Base-by-base conservation (phyloP, 768 basidiomycete genomes). In the Kwoniella dendrophila region DNA sequence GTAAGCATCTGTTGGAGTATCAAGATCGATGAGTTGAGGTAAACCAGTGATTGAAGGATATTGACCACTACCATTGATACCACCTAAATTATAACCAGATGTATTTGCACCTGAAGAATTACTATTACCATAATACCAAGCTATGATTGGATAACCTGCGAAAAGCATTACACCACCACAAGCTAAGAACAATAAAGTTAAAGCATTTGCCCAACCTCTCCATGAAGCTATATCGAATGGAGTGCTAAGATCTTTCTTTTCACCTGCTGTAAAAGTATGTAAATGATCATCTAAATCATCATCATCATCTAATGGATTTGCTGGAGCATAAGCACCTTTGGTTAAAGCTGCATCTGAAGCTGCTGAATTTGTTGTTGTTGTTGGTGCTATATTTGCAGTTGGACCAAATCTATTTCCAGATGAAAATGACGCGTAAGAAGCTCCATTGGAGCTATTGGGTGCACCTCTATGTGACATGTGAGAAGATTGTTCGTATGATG, bases 51-150 rank as follows among this genome's bases (percentile, higher is more conserved):
- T 75, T 11, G 68, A 78, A 61, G 58, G 81, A 12, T 81, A 87
- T 81, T 91, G 90, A 36, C 90, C 90, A 18, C 83, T 85, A 20
- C 84, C 83, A 73, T 90, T 90, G 69, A 86, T 88, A 10, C 88
- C 88, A n/a, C 90, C 89, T 18, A 90, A 67, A 74, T 88, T 88
- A 71, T 88, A 90, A 2, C 79, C 76, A 2, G 73, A 58, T 3
- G 73, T 71, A 32, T 55, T 61, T 10, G 33, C 44, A 16, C 69
- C 71, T 11, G 63, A 61, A 4, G 56, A 50, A 34, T 44, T 47
- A 8, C 53, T 43, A 38, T 68, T 62, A 30, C 58, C 63, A 24
- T 63, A 53, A 48, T 69, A 71, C 32, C 54, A 73, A 16, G 62
- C 56, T 32, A 78, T 56, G 43, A 77, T 70, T 0, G 75, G 78